Conservation (phyloP, 2,329 filamentous ascomycete genomes). For the Rhytidhysteron rufulum region DNA sequence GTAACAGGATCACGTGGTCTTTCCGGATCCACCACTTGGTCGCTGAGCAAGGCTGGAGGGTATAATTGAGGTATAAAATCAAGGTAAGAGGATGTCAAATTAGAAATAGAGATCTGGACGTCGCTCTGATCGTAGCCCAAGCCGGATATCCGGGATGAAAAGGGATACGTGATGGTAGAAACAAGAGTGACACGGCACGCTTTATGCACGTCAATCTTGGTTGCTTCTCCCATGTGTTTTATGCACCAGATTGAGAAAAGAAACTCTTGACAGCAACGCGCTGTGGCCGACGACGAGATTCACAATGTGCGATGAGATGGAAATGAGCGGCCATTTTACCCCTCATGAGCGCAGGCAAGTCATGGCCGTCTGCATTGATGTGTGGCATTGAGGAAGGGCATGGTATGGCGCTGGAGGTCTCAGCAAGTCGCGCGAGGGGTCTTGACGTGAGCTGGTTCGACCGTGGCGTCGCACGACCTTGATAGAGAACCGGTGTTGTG, state of each 20-base stretch:
- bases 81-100: no score
- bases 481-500: slow-evolving; percentile 16
- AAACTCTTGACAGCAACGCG: slow-evolving; percentile 10
- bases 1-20: no score
- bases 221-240: slow-evolving; percentile 30
- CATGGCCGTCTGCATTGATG: slow-evolving; percentile 26
- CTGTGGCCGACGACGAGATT: slow-evolving; percentile 18
- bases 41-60: no score
- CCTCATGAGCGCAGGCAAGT: slow-evolving; percentile 18
- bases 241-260: slow-evolving; percentile 2
- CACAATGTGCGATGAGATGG: slow-evolving; percentile 11
- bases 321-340: slow-evolving; percentile 12
- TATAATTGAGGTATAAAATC: background rate
- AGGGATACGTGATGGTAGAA: slow-evolving; percentile 10
- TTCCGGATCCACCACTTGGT: no score
- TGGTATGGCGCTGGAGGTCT: slow-evolving; percentile 26
- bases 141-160: slow-evolving; percentile 16
- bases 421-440: slow-evolving; percentile 14
- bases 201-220: slow-evolving; percentile 33
- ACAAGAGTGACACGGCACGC: slow-evolving; percentile 24
- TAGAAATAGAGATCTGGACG: no score
- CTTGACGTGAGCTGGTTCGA: slow-evolving; percentile 19
- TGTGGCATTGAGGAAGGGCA: slow-evolving; percentile 25
- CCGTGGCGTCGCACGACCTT: slow-evolving; percentile 20
- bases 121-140: no score